These are phyloP conservation scores for Oryza nivara DNA, from an alignment of 176 grass and related monocot genomes.

Conservation along the genomic window DNA sequence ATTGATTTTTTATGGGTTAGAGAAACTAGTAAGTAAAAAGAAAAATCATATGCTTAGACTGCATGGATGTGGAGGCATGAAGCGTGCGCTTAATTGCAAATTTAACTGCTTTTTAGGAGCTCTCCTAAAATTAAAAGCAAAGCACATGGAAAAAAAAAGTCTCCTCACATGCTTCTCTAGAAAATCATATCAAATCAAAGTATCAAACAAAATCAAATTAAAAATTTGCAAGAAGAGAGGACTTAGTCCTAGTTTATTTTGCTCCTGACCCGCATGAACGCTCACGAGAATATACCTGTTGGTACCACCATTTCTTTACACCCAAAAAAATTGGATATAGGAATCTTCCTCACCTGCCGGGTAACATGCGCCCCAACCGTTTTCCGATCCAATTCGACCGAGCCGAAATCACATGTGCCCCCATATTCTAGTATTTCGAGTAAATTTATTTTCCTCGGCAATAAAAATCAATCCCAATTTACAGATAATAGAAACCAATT, in stretches of 20 bases:
- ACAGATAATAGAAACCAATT: too few relatives aligned
- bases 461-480: background rate
- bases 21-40: too few relatives aligned
- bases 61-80: too few relatives aligned
- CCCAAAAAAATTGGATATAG: background rate
- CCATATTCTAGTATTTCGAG: background rate
- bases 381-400: background rate
- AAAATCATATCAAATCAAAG: too few relatives aligned
- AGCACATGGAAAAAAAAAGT: background rate
- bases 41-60: too few relatives aligned
- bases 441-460: background rate
- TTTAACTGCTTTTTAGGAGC: too few relatives aligned
- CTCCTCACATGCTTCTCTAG: background rate
- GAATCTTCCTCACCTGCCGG: background rate
- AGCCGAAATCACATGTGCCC: background rate
- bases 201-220: background rate
- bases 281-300: background rate
- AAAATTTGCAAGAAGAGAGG: background rate
- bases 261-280: background rate
- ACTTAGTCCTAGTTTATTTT: background rate
- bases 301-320: background rate
- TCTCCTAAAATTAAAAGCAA: background rate
- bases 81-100: too few relatives aligned
- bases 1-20: too few relatives aligned
- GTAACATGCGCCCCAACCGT: background rate